Base-by-base conservation (phyloP, 2,329 filamentous ascomycete genomes). In the Colletotrichum falcatum region DNA sequence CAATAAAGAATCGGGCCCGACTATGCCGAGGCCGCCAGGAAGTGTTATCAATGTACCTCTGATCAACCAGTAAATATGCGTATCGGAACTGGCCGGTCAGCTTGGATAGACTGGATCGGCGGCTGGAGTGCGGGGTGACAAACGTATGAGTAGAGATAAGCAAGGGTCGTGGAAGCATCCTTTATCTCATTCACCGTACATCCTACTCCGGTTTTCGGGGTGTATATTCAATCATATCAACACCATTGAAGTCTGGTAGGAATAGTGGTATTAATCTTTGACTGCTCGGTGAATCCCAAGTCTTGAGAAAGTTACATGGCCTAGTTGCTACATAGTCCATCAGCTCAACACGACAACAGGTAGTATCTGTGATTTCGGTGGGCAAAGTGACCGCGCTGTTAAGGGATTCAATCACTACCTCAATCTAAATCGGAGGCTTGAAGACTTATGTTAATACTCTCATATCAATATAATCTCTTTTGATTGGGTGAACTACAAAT, bases 91-190 rank as follows among this genome's bases (percentile, higher is more conserved):
- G 16, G 55, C 42, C 46, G 56, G 63, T 35, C 33, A 35, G 20
- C 48, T 14, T 23, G 33, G 48, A 5, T n/a, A 30, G 28, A 42
- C 49, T 55, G 63, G 56, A 61, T 66, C 28, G 49, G 33, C 46
- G 44, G 26, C 55, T 26, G 37, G 53, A 12, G 20, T 60, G 39
- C 61, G 26, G 55, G 66, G 35, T n/a, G 6, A 35, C 14, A 42
- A 26, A 20, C 14, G 28, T 12, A 20, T 2, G 14, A 11, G 35
- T 16, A 54, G 67, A 70, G 67, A 70, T 70, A 70, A 67, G 67
- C 67, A 61, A 65, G 67, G 67, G 64, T 70, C 2, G 30, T 26
- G 51, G 66, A 53, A 51, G 28, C 42, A 20, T 33, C 28, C 12
- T 14, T 42, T 30, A 42, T 42, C 23, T 23, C 62, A 49, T 28